A percentile compares a stretch with the other conserved stretches of the same genome.
These are phyloP conservation scores for Salix viminalis DNA, from an alignment of 345 rosid species.

Conservation along the genomic window DNA sequence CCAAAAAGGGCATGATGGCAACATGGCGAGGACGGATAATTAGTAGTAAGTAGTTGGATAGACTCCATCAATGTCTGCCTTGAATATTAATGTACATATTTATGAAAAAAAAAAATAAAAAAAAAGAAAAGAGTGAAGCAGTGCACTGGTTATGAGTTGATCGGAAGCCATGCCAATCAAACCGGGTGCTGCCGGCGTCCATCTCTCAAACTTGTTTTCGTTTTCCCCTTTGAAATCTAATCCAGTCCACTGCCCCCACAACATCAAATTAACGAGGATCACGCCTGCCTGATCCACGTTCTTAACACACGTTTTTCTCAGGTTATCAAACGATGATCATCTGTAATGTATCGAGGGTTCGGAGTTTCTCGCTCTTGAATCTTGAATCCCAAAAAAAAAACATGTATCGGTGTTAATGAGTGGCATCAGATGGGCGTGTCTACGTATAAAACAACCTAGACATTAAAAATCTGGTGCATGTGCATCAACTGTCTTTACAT, in stretches of 20 bases:
- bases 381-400: too few relatives aligned
- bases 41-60: not conserved
- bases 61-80: constrained; percentile 1
- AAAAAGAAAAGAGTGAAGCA: too few relatives aligned
- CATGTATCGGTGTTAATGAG: not conserved
- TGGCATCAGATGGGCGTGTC: not conserved
- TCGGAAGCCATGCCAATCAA: too few relatives aligned
- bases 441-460: not conserved
- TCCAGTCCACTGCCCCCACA: not conserved
- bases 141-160: too few relatives aligned
- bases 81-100: too few relatives aligned
- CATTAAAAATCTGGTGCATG: not conserved
- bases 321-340: too few relatives aligned
- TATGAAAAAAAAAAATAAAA: too few relatives aligned
- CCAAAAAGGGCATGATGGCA: not conserved
- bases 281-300: not conserved
- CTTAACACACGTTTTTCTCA: not conserved
- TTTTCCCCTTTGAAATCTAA: too few relatives aligned
- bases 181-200: too few relatives aligned
- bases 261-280: not conserved
- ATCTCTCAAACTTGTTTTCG: too few relatives aligned
- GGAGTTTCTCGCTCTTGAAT: too few relatives aligned
- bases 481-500: not conserved
- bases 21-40: not conserved
- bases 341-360: too few relatives aligned